A percentile compares a stretch with the other conserved stretches of the same genome.
phyloP scores from a whole-genome alignment of 2,329 filamentous ascomycete genomes.

The Gnomoniopsis sp. region DNA sequence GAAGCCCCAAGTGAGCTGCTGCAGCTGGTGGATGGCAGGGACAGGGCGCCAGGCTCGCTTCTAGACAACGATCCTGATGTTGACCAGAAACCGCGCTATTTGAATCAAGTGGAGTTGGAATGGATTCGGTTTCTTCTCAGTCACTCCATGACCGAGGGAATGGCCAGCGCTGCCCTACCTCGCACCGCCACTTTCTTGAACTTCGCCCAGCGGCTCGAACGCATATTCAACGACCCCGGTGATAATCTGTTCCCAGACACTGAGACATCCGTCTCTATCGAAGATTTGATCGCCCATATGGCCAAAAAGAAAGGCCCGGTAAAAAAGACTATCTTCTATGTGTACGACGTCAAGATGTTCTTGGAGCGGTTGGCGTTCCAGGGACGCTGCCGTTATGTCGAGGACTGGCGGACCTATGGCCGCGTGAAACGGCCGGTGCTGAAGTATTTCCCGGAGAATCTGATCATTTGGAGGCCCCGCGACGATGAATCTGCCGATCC shows the following conservation, averaged over 20 bases:
- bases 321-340: constrained; percentile 24
- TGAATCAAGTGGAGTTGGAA: constrained; percentile 27
- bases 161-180: constrained; percentile 21
- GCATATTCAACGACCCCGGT: constrained; percentile 29
- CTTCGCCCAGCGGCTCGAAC: constrained; percentile 31
- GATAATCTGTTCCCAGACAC: constrained; percentile 23
- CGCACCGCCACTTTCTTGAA: constrained; percentile 27
- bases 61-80: not conserved
- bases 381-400: constrained; percentile 24
- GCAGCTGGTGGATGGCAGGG: constrained; percentile 1
- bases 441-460: constrained; percentile 30
- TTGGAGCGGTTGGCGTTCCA: constrained; percentile 26
- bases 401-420: constrained; percentile 23
- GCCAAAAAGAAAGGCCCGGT: constrained; percentile 23
- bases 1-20: not conserved
- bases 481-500: not conserved
- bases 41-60: not conserved
- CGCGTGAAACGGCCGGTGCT: constrained; percentile 25
- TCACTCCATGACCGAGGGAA: constrained; percentile 24
- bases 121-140: constrained; percentile 31
- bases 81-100: constrained; percentile 1
- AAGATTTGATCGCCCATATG: constrained; percentile 26
- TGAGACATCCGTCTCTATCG: constrained; percentile 22
- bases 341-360: constrained; percentile 28
- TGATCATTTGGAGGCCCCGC: constrained; percentile 23